Evolutionary conservation across 129 eudicot genomes (phyloP).

Genomic region (Helichrysum umbraculigerum): DNA sequence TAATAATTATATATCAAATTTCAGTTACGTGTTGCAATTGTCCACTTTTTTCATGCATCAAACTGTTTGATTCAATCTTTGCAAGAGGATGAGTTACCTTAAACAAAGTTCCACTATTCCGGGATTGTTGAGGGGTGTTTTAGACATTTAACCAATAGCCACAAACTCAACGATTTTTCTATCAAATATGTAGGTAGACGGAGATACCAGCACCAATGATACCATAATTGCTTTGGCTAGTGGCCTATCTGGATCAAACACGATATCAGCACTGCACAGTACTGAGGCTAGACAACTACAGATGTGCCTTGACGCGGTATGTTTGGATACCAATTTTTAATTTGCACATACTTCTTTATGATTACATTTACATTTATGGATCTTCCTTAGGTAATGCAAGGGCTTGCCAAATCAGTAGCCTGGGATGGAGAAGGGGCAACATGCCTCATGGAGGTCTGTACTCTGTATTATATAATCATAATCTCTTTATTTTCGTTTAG

Average conservation of each 20-base stretch:
- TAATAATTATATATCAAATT: not conserved
- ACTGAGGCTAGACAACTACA: slow-evolving; percentile 73
- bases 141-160: slow-evolving; percentile 3
- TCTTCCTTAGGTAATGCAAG: slow-evolving; percentile 83
- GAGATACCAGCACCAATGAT: slow-evolving; percentile 97
- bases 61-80: not conserved
- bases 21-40: not conserved
- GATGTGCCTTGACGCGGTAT: slow-evolving; percentile 88
- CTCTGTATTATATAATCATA: slow-evolving; percentile 5
- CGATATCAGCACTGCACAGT: slow-evolving; percentile 58
- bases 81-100: not conserved
- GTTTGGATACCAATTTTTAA: slow-evolving; percentile 23
- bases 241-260: slow-evolving; percentile 79
- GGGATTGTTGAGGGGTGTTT: slow-evolving; percentile 2
- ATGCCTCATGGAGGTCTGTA: slow-evolving; percentile 81
- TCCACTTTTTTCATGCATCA: not conserved
- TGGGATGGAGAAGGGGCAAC: slow-evolving; percentile 99
- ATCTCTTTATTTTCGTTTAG: not conserved
- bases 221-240: slow-evolving; percentile 96
- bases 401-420: slow-evolving; percentile 98
- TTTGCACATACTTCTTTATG: not conserved
- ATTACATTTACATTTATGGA: not conserved
- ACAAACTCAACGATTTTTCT: not conserved
- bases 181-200: slow-evolving; percentile 71
- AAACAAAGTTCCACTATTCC: no score